Conservation (phyloP, 2,329 filamentous ascomycete species). For the Calonectria pauciramosa region DNA sequence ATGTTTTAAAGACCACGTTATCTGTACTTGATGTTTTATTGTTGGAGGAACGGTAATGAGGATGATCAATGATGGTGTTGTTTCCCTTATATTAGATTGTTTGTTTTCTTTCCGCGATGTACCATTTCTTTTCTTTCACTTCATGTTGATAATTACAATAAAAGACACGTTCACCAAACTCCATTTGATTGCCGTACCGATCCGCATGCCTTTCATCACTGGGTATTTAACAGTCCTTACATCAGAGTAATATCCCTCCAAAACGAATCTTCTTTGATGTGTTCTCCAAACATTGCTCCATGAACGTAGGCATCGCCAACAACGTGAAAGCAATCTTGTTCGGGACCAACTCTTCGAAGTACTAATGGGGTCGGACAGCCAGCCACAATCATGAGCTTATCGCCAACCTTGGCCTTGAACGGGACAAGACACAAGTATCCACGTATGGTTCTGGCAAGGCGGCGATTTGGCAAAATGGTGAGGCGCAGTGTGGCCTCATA, state of each 20-base stretch:
- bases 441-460: constrained; percentile 35
- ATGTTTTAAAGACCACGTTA: constrained; percentile 2
- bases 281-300: constrained; percentile 38
- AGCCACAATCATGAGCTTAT: constrained; percentile 35
- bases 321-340: constrained; percentile 29
- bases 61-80: constrained; percentile 33
- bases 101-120: constrained; percentile 39
- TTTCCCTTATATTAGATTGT: constrained; percentile 30
- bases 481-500: constrained; percentile 35
- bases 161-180: constrained; percentile 9
- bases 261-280: constrained; percentile 19
- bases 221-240: neutral
- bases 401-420: constrained; percentile 25
- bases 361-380: constrained; percentile 37
- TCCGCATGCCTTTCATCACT: neutral
- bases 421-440: constrained; percentile 39
- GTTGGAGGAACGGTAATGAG: constrained; percentile 24
- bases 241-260: constrained; percentile 33
- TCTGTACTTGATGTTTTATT: constrained; percentile 25
- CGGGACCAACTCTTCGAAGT: constrained; percentile 24
- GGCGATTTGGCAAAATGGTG: constrained; percentile 30
- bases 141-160: constrained; percentile 25
- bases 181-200: neutral
- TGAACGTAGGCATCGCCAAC: constrained; percentile 34
- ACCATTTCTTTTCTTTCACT: constrained; percentile 31